Evolutionary conservation across 1,139 yeast genomes (phyloP).

Genomic region (Blastobotrys buckinghamii): DNA sequence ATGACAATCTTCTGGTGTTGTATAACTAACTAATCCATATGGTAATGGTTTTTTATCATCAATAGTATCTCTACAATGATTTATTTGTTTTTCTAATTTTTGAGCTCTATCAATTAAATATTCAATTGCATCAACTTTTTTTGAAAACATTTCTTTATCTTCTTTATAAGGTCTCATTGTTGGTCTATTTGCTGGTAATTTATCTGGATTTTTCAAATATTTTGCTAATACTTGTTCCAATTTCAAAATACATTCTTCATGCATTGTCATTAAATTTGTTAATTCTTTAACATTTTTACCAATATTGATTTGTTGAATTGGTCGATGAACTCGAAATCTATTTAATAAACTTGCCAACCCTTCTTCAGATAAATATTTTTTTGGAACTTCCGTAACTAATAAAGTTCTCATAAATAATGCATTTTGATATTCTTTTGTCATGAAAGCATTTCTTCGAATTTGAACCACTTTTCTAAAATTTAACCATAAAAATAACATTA

Average conservation of each 20-base stretch:
- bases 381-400: constrained; percentile 33
- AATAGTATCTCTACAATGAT: constrained; percentile 23
- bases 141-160: constrained; percentile 16
- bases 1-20: constrained; percentile 28
- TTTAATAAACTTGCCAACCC: constrained; percentile 27
- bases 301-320: constrained; percentile 29
- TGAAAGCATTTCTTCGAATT: constrained; percentile 27
- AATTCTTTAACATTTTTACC: constrained; percentile 32
- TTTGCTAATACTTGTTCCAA: constrained; percentile 33
- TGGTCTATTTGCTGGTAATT: constrained; percentile 24
- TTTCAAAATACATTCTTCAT: constrained; percentile 24
- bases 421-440: constrained; percentile 27
- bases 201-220: constrained; percentile 29
- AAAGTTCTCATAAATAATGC: constrained; percentile 32
- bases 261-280: constrained; percentile 26
- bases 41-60: constrained; percentile 23
- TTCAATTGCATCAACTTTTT: constrained; percentile 31
- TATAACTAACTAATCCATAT: constrained; percentile 36
- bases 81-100: constrained; percentile 27
- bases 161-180: constrained; percentile 19
- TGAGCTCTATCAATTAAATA: constrained; percentile 24
- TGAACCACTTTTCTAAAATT: constrained; percentile 28
- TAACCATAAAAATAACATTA: constrained; percentile 29
- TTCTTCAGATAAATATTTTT: constrained; percentile 23
- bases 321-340: constrained; percentile 15